Evolutionary conservation across 2,329 filamentous ascomycete species (phyloP), one percentile per base, ranked within the genome.

Genomic region (Cytospora leucostoma): DNA sequence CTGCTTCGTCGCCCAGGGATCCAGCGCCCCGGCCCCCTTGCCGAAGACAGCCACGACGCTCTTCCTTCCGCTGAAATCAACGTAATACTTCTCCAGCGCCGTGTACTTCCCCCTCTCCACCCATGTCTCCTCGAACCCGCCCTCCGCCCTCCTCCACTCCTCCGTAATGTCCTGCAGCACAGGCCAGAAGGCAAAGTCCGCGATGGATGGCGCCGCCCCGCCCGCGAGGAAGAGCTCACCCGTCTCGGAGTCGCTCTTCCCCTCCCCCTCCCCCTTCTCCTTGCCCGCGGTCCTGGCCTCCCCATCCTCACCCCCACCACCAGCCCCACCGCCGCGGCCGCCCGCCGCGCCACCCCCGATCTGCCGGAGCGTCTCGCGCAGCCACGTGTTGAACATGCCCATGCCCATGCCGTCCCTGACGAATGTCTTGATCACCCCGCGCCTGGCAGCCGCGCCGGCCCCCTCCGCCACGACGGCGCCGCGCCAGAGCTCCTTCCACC

Each of bases 141-240:
- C 72, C 5, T 70, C 50, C 1, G 71, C 73, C 4, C 69, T 40
- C 3, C 74, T 77, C 61, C 71, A 71, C 21, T 74, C 72, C 15
- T 72, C 65, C 10, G 77, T 71, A 21, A 85, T 75, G 37, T 76
- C 76, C 63, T 84, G 73, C 64, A 88, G 68, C 15, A 85, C 76
- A 0, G 85, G 84, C 81, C 82, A 86, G 4, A 86, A 70, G 0
- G 82, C 83, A 70, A 81, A 88, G 71, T 88, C 85, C 0, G 80
- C 79, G 2, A 87, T 69, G 2, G 76, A 75, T 0, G 79, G 68
- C 12, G 67, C 67, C 3, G 54, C 47, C 33, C 70, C 62, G 0
- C 80, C 82, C 0, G 80, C 79, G 21, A 86, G 78, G 68, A 80
- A 85, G 13, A 71, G 66, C 35, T 62, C 55, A 50, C 68, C 66